Evolutionary conservation across 345 rosid genomes (phyloP).

Genomic region (Boechera divaricarpa): DNA sequence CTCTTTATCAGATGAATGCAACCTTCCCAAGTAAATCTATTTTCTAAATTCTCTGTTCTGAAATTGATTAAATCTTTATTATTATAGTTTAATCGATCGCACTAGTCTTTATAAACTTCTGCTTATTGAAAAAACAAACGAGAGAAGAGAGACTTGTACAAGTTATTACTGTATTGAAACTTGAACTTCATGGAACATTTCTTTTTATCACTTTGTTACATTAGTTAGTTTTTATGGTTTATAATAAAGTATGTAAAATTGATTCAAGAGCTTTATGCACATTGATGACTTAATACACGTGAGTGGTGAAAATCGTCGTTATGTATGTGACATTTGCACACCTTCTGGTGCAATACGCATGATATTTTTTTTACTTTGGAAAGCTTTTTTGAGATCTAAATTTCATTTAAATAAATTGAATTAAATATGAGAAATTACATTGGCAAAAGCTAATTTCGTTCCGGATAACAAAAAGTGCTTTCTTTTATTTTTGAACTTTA

Average conservation of each 20-base stretch:
- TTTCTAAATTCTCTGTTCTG: background rate
- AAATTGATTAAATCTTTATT: conserved; percentile 18
- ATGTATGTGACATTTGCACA: conserved; percentile 35
- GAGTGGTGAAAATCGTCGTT: conserved; percentile 29
- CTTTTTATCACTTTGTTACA: conserved; percentile 16
- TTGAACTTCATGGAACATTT: conserved; percentile 16
- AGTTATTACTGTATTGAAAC: conserved; percentile 3
- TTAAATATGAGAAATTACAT: background rate
- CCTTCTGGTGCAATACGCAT: conserved; percentile 27
- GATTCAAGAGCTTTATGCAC: conserved; percentile 27
- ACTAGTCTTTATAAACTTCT: background rate
- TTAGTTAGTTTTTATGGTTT: background rate
- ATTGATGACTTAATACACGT: conserved; percentile 42
- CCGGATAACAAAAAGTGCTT: conserved; percentile 31
- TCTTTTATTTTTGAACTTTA: conserved; percentile 26
- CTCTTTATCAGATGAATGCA: conserved; percentile 8
- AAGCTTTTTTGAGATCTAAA: conserved; percentile 12
- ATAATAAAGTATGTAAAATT: conserved; percentile 11
- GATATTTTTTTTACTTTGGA: conserved; percentile 12
- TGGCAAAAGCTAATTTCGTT: conserved; percentile 8
- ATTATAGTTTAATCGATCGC: background rate
- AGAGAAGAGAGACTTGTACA: background rate
- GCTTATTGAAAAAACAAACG: background rate
- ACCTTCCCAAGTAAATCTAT: conserved; percentile 30
- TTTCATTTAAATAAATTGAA: background rate